phyloP scores from a whole-genome alignment of 208 protist genomes.

The Balamuthia mandrillaris region DNA sequence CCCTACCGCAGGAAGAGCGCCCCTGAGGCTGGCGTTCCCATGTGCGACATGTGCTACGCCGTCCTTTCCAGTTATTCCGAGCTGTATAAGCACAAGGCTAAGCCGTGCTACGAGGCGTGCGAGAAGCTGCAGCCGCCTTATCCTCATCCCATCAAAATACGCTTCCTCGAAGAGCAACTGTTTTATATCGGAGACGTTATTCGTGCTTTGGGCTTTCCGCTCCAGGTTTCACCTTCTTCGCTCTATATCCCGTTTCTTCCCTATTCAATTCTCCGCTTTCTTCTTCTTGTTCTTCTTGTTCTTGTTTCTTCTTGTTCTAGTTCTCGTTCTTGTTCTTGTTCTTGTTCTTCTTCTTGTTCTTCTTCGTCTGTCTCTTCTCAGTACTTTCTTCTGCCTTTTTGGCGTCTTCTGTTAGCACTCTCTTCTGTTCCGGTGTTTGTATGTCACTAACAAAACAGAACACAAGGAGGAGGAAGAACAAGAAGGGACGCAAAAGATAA shows the following conservation, averaged over 20 bases:
- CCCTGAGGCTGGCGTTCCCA: too few relatives aligned
- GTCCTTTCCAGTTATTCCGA: neutral
- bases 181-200: neutral
- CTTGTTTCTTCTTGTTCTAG: too few relatives aligned
- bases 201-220: neutral
- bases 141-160: neutral
- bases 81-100: neutral
- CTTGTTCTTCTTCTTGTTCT: too few relatives aligned
- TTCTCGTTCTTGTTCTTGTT: too few relatives aligned
- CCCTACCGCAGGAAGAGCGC: too few relatives aligned
- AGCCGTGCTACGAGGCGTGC: neutral
- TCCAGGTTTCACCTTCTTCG: neutral
- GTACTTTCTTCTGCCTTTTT: too few relatives aligned
- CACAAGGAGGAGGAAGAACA: neutral
- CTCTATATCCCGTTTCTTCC: neutral
- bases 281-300: too few relatives aligned
- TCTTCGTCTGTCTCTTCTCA: too few relatives aligned
- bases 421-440: too few relatives aligned
- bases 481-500: neutral
- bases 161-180: neutral
- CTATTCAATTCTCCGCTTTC: neutral
- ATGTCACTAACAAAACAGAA: too few relatives aligned
- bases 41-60: conserved; percentile 14
- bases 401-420: too few relatives aligned
- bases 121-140: neutral